Evolutionary conservation across 345 rosid genomes (phyloP), one percentile per base, ranked within the genome.

Genomic region (Microcos paniculata): DNA sequence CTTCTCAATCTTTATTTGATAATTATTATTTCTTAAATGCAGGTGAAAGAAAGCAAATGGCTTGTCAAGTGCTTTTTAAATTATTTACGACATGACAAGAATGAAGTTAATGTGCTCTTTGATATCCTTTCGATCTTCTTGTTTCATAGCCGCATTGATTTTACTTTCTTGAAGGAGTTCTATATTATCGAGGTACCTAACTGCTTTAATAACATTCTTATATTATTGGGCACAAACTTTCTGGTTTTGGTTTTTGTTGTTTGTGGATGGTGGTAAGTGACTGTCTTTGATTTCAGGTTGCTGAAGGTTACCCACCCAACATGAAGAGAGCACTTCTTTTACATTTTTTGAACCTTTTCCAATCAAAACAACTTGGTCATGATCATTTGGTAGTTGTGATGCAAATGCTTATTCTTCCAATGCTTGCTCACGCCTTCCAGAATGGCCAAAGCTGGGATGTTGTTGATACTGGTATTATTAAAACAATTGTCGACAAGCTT

Each of bases 31-130:
- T 35, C 75, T 42, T 42, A 59, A 67, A 75, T 80, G 82, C 90
- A 96, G 99, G 98, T 93, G 62, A 96, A 96, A 83, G 98, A 93
- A 88, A 96, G 99, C 92, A 96, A 96, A 85, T 96, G 99, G 99
- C 98, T 96, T 74, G 89, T 96, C 77, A 93, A 93, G 77, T 96
- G 99, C 88, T 92, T 96, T 87, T 84, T 92, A 74, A 96, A 90
- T 88, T 96, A 96, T 84, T 76, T 92, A 51, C 88, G 92, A 68
- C 92, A 88, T 84, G 99, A 94, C 80, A 86, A 91, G 82, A 79
- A 84, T 14, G 97, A 96, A 91, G 85, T 92, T 62, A 89, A 87
- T 83, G 94, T 96, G 80, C 95, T 96, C 76, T 96, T 93, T 24
- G 99, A 96, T 76, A 93, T 93, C 73, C 93, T 92, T 67, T 89